A percentile compares a stretch with the other conserved stretches of the same genome.
Conservation (phyloP, 202 grass and related monocot genomes). For the Zoysia matrella region DNA sequence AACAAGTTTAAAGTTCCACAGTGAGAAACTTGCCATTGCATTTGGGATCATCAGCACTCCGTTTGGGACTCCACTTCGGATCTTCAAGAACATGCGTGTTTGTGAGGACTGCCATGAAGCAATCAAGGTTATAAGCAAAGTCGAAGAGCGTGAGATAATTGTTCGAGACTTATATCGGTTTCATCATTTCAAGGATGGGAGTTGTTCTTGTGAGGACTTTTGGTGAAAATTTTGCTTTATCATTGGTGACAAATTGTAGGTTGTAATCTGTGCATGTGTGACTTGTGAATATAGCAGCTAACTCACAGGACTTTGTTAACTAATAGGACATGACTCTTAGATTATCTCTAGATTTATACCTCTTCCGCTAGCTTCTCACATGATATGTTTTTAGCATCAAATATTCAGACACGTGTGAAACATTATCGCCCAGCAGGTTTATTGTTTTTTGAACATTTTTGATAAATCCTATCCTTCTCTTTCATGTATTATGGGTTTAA, state of each 20-base stretch:
- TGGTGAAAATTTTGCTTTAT: conserved; percentile 47
- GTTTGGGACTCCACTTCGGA: conserved; percentile 42
- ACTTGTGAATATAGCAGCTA: neutral
- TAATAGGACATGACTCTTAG: neutral
- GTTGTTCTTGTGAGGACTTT: conserved; percentile 65
- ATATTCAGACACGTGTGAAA: no score
- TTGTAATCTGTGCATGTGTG: neutral
- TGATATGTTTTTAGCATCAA: conserved; percentile 62
- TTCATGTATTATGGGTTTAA: no score
- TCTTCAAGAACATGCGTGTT: conserved; percentile 74
- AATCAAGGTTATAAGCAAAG: conserved; percentile 54
- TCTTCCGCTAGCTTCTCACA: conserved; percentile 69
- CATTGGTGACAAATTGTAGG: neutral
- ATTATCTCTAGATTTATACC: conserved; percentile 65
- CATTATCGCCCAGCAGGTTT: no score
- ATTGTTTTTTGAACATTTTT: no score
- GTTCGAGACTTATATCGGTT: conserved; percentile 61
- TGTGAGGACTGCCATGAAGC: conserved; percentile 68
- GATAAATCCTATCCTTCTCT: no score
- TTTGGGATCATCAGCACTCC: conserved; percentile 67
- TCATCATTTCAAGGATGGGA: conserved; percentile 62
- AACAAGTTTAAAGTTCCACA: conserved; percentile 59
- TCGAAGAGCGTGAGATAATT: conserved; percentile 48
- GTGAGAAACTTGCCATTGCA: conserved; percentile 65
- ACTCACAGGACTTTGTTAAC: neutral